Conservation (phyloP, 345 rosid genomes). For the Lenwebbia sp. region DNA sequence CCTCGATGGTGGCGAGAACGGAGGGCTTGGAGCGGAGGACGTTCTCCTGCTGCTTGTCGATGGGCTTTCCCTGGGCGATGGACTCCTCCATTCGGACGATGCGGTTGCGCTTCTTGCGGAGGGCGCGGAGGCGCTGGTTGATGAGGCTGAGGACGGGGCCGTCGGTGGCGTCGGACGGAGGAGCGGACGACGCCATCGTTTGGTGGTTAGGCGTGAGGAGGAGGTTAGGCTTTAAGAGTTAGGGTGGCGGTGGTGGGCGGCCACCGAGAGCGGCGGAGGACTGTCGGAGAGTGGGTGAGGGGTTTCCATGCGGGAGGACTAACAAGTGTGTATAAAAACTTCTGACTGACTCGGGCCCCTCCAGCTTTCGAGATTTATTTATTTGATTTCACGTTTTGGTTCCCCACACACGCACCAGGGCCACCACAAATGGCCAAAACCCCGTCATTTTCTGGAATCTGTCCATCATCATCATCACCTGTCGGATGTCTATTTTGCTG, state of each 20-base stretch:
- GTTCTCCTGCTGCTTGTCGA: slow-evolving; percentile 82
- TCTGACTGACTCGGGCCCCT: too few species aligned
- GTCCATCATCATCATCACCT: too few species aligned
- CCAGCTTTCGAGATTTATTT: too few species aligned
- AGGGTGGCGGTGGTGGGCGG: not conserved
- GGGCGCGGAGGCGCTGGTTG: slow-evolving; percentile 88
- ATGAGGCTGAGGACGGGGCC: slow-evolving; percentile 76
- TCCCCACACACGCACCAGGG: too few species aligned
- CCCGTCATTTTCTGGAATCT: too few species aligned
- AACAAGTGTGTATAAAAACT: too few species aligned
- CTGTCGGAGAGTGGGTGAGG: too few species aligned
- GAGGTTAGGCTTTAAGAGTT: not conserved
- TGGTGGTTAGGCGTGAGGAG: slow-evolving; percentile 10
- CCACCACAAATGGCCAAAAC: too few species aligned
- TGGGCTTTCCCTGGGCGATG: slow-evolving; percentile 59
- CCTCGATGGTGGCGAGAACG: slow-evolving; percentile 56
- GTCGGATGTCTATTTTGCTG: too few species aligned
- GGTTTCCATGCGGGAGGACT: too few species aligned
- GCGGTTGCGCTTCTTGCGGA: slow-evolving; percentile 75
- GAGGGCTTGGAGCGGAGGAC: slow-evolving; percentile 73
- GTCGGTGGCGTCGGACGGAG: slow-evolving; percentile 31
- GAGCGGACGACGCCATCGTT: slow-evolving; percentile 12
- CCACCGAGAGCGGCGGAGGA: not conserved
- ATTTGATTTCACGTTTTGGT: too few species aligned
- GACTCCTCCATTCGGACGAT: slow-evolving; percentile 79